Percentiles rank a stretch among this genome's conserved stretches.
phyloP scores from a whole-genome alignment of 2,329 filamentous ascomycete species.

The Nemania diffusa region DNA sequence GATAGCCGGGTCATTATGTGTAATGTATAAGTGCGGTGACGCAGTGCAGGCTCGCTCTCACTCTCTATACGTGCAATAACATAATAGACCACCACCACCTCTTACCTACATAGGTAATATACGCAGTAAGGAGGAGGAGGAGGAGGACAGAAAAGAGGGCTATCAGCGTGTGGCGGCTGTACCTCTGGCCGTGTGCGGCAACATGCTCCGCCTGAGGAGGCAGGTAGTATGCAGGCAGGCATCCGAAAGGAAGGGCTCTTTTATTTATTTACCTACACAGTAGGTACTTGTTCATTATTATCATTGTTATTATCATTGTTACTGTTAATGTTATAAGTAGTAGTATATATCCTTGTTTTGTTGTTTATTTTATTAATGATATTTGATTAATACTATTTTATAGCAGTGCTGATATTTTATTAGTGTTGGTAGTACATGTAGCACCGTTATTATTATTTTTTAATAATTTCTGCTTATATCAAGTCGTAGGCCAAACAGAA shows the following conservation, averaged over 20 bases:
- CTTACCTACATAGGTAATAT: slow-evolving; percentile 1
- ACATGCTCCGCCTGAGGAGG: slow-evolving; percentile 35
- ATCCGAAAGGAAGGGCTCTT: slow-evolving; percentile 11
- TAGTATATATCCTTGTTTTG: background rate
- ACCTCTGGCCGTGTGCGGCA: slow-evolving; percentile 31
- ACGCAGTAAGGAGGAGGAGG: too few species aligned
- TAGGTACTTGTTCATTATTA: slow-evolving; percentile 22
- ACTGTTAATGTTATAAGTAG: background rate
- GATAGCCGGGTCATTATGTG: slow-evolving; percentile 37
- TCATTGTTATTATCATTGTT: background rate
- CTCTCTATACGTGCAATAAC: slow-evolving; percentile 7
- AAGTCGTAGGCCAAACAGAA: slow-evolving; percentile 24
- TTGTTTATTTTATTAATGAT: too few species aligned
- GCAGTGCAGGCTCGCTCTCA: slow-evolving; percentile 22
- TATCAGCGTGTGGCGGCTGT: slow-evolving; percentile 32
- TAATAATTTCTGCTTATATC: background rate
- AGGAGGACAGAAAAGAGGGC: slow-evolving; percentile 3
- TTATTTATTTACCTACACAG: slow-evolving; percentile 28
- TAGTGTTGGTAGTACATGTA: too few species aligned
- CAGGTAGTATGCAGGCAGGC: slow-evolving; percentile 34
- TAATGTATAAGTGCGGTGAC: slow-evolving; percentile 23
- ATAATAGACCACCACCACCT: background rate
- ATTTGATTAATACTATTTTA: too few species aligned
- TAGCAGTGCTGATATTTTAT: too few species aligned
- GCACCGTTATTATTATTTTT: too few species aligned